These are phyloP conservation scores for Nemania sp. DNA, from an alignment of 2,329 filamentous ascomycete genomes.

Conservation along the genomic window DNA sequence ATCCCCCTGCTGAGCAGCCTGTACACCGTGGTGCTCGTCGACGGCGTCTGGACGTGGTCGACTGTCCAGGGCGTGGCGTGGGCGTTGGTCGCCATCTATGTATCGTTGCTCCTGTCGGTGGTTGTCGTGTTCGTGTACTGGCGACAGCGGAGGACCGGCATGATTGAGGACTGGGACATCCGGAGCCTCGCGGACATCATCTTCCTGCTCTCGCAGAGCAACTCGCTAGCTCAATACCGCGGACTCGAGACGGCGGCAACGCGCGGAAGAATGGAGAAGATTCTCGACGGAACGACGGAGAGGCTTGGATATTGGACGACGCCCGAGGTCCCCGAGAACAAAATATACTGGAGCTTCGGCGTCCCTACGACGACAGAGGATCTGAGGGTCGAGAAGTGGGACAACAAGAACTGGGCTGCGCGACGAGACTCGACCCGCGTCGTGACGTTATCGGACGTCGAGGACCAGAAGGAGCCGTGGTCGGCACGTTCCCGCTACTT, in stretches of 20 bases:
- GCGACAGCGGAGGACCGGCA: constrained; percentile 67
- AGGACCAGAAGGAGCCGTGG: constrained; percentile 55
- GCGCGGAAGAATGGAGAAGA: constrained; percentile 56
- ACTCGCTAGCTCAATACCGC: constrained; percentile 73
- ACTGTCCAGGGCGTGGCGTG: constrained; percentile 78
- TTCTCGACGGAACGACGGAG: constrained; percentile 64
- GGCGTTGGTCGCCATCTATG: constrained; percentile 75
- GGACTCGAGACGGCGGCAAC: constrained; percentile 65
- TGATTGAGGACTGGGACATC: constrained; percentile 75
- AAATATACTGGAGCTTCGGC: constrained; percentile 68
- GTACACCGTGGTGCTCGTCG: constrained; percentile 67
- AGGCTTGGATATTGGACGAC: constrained; percentile 87
- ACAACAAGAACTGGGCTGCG: constrained; percentile 36
- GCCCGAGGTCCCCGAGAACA: constrained; percentile 60
- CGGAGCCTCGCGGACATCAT: constrained; percentile 81
- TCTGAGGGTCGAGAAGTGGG: constrained; percentile 33
- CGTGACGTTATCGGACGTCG: constrained; percentile 45
- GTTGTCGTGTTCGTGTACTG: constrained; percentile 68
- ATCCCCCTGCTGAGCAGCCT: constrained; percentile 80
- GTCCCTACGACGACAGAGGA: constrained; percentile 36
- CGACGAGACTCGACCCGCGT: constrained; percentile 36
- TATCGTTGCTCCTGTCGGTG: constrained; percentile 64
- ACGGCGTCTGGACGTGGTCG: constrained; percentile 75
- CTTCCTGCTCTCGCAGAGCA: constrained; percentile 77
- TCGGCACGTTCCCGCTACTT: constrained; percentile 68